These are phyloP conservation scores for Dichotomocladium elegans DNA, from an alignment of 371 early-diverging fungal species.

Conservation along the genomic window DNA sequence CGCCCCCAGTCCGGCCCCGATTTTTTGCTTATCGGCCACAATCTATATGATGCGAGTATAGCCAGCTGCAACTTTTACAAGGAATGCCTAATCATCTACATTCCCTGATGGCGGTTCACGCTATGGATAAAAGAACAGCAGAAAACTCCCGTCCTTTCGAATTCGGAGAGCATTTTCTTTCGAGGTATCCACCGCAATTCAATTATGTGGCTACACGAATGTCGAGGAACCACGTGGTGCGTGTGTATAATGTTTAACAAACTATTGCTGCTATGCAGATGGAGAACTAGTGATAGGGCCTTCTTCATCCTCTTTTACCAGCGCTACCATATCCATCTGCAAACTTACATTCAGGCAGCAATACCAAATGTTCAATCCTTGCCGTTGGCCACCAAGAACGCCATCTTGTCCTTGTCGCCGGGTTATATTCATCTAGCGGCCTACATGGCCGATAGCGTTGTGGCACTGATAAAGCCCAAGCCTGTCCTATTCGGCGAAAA, in stretches of 20 bases:
- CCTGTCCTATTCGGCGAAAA: too few relatives aligned
- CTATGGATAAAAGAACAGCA: not conserved
- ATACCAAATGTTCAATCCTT: not conserved
- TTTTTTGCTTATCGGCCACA: not conserved
- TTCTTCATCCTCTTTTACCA: slow-evolving; percentile 57
- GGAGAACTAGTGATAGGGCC: slow-evolving; percentile 60
- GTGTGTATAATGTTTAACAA: not conserved
- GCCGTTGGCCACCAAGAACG: slow-evolving; percentile 15
- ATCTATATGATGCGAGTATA: not conserved
- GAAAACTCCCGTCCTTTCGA: not conserved
- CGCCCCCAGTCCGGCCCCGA: not conserved
- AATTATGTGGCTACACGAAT: too few relatives aligned
- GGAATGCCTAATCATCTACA: slow-evolving; percentile 2
- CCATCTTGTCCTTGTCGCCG: slow-evolving; percentile 39
- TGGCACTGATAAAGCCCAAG: slow-evolving; percentile 35
- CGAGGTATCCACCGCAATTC: too few relatives aligned
- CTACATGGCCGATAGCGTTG: slow-evolving; percentile 48
- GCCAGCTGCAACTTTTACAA: not conserved
- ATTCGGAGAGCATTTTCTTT: not conserved
- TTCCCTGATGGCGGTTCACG: not conserved
- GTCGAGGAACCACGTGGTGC: not conserved
- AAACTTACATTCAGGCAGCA: slow-evolving; percentile 22
- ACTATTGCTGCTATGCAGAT: slow-evolving; percentile 19
- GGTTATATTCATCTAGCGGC: slow-evolving; percentile 52
- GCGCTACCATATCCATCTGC: slow-evolving; percentile 46